Evolutionary conservation across 176 grass and related monocot species (phyloP).

Genomic region (Raddia distichophylla): DNA sequence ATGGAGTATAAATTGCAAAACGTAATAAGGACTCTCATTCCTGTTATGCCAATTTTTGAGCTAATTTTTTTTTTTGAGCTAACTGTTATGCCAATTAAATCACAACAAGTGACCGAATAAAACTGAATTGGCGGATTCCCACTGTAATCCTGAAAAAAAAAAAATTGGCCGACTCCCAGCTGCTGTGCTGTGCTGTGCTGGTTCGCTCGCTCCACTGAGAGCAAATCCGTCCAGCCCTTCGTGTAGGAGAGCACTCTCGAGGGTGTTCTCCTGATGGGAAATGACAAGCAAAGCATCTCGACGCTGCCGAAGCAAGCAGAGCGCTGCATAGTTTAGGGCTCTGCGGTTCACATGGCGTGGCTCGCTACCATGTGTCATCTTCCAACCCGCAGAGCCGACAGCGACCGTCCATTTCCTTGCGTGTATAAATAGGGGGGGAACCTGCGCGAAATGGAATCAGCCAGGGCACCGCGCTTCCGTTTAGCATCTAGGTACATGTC

Average conservation of each 20-base stretch:
- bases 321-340: constrained; percentile 23
- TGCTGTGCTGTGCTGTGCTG: neutral
- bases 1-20: no score
- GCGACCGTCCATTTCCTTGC: neutral
- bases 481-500: constrained; percentile 24
- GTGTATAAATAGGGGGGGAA: constrained; percentile 45
- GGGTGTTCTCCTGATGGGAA: constrained; percentile 19
- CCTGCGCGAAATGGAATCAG: constrained; percentile 11
- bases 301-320: neutral
- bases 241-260: constrained; percentile 36
- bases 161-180: neutral
- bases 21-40: no score
- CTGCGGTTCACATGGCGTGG: constrained; percentile 11
- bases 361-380: constrained; percentile 42
- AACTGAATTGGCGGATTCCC: no score
- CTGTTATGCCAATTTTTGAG: no score
- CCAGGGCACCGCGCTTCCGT: constrained; percentile 15
- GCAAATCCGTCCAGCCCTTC: neutral
- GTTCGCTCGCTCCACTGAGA: neutral
- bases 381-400: constrained; percentile 33
- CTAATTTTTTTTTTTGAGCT: no score
- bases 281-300: constrained; percentile 24
- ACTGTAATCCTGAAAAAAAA: no score
- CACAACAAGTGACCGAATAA: neutral
- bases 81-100: no score